phyloP scores from a whole-genome alignment of 2,329 filamentous ascomycete species.

The Colletotrichum somersetense region DNA sequence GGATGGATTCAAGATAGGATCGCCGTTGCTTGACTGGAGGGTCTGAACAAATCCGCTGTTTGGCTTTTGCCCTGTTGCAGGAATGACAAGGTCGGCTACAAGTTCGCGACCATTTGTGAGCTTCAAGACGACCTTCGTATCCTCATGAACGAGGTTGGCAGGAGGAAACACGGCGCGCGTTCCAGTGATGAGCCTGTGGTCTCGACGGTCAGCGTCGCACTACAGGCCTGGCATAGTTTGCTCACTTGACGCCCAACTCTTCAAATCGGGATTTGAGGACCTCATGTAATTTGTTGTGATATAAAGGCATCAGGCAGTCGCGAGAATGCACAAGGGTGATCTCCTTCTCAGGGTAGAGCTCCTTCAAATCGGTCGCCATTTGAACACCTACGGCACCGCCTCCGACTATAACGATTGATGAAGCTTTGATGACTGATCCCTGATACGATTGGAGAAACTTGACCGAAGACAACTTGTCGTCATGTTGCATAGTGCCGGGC shows the following conservation, averaged over 20 bases:
- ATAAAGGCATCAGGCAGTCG: constrained; percentile 51
- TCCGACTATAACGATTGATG: constrained; percentile 53
- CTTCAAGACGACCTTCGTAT: background rate
- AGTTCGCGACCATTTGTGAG: constrained; percentile 19
- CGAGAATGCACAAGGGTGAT: constrained; percentile 63
- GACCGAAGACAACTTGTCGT: constrained; percentile 43
- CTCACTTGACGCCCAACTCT: constrained; percentile 21
- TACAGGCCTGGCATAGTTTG: background rate
- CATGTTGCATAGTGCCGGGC: constrained; percentile 21
- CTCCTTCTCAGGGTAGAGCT: constrained; percentile 58
- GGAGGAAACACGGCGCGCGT: constrained; percentile 8
- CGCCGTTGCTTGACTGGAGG: constrained; percentile 7
- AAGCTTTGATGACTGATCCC: constrained; percentile 39
- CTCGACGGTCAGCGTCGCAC: background rate
- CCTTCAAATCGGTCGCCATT: constrained; percentile 62
- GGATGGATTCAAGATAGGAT: background rate
- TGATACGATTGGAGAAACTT: constrained; percentile 50
- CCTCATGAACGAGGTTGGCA: background rate
- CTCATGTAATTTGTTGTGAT: constrained; percentile 29
- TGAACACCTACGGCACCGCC: constrained; percentile 64
- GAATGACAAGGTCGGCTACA: constrained; percentile 21
- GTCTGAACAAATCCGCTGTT: constrained; percentile 17
- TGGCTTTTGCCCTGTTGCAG: constrained; percentile 27
- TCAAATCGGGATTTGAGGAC: constrained; percentile 23
- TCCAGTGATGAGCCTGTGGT: constrained; percentile 9